phyloP scores from a whole-genome alignment of 805 yeast species.

The Saturnispora gosingensis region DNA sequence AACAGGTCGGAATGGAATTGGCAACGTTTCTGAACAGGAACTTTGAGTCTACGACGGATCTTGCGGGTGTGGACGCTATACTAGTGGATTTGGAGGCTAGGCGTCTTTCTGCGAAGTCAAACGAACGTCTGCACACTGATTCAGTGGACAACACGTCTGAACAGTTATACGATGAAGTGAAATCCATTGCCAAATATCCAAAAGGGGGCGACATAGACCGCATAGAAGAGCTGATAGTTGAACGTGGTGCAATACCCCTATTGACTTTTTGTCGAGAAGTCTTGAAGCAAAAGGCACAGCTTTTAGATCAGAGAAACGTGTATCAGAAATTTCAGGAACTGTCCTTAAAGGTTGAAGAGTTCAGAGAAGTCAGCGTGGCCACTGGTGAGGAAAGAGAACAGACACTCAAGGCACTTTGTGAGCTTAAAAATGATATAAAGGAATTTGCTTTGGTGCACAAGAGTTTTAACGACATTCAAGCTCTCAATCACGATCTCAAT shows the following conservation, averaged over 20 bases:
- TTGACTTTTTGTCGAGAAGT: slow-evolving; percentile 10
- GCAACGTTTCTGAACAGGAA: neutral
- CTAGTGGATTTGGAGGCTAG: neutral
- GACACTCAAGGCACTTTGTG: neutral
- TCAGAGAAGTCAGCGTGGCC: slow-evolving; percentile 5
- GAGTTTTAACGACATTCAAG: neutral
- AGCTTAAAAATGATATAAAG: neutral
- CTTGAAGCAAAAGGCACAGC: slow-evolving; percentile 5
- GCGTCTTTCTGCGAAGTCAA: neutral
- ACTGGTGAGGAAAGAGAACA: neutral
- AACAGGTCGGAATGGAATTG: neutral
- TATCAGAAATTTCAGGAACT: neutral
- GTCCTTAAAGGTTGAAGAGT: slow-evolving; percentile 6
- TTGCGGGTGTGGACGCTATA: neutral
- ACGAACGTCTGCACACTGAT: neutral
- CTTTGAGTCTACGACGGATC: neutral
- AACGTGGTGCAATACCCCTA: slow-evolving; percentile 10
- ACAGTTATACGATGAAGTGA: neutral
- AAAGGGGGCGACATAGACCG: neutral
- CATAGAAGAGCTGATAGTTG: slow-evolving; percentile 4
- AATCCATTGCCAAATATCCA: neutral
- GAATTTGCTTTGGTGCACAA: neutral
- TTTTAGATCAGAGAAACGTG: slow-evolving; percentile 2
- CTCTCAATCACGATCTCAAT: neutral
- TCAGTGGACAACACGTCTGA: neutral